Evolutionary conservation across 306 rosid genomes (phyloP).

Genomic region (Casuarina glauca): DNA sequence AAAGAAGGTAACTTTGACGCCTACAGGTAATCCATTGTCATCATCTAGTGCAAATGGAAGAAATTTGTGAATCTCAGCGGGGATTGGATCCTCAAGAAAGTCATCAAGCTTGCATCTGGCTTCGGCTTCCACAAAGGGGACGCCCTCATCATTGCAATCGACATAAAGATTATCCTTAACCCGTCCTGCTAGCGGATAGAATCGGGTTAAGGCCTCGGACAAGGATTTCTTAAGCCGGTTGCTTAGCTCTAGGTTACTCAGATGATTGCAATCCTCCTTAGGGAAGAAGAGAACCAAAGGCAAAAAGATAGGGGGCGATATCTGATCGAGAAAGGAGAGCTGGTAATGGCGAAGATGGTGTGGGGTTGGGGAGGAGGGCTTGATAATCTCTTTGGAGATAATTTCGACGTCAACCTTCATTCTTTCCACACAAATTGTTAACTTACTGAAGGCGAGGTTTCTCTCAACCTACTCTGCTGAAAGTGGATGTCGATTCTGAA

Average conservation of each 20-base stretch:
- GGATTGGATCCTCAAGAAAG: conserved; percentile 5
- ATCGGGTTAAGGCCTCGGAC: conserved; percentile 22
- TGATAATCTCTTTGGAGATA: conserved; percentile 1
- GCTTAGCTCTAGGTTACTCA: not conserved
- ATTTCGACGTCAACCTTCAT: conserved; percentile 16
- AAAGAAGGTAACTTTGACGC: conserved; percentile 26
- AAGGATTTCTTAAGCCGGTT: conserved; percentile 15
- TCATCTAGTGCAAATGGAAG: conserved; percentile 15
- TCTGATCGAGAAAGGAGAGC: conserved; percentile 34
- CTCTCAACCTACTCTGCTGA: too few relatives aligned
- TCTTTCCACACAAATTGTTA: not conserved
- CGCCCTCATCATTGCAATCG: conserved; percentile 22
- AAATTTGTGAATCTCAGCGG: conserved; percentile 22
- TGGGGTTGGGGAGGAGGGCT: conserved; percentile 29
- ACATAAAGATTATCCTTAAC: conserved; percentile 1
- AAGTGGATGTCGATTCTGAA: too few relatives aligned
- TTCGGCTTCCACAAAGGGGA: conserved; percentile 11
- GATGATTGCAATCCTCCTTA: not conserved
- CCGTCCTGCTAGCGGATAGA: conserved; percentile 26
- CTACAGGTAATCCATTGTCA: conserved; percentile 10
- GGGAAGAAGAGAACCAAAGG: conserved; percentile 29
- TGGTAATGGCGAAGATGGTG: conserved; percentile 24
- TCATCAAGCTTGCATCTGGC: conserved; percentile 7
- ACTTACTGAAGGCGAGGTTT: too few relatives aligned
- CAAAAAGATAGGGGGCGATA: conserved; percentile 20